These are phyloP conservation scores for Flammula alnicola DNA, from an alignment of 1,284 basidiomycete species.

Conservation along the genomic window DNA sequence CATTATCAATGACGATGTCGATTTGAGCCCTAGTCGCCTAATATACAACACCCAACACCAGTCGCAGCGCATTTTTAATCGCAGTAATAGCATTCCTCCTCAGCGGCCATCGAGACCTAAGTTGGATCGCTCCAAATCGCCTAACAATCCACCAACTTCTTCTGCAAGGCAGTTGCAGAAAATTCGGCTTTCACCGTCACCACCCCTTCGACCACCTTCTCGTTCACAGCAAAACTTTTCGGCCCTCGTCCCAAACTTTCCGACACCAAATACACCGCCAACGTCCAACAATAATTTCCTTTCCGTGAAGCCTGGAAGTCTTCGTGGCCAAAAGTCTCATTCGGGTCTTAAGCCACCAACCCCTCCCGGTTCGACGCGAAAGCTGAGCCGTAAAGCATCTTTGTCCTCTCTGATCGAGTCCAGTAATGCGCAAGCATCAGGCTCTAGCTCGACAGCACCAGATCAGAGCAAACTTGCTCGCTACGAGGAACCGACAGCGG, in stretches of 20 bases:
- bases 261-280: slow-evolving; percentile 30
- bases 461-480: slow-evolving; percentile 43
- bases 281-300: slow-evolving; percentile 59
- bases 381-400: slow-evolving; percentile 74
- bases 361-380: slow-evolving; percentile 60
- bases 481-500: slow-evolving; percentile 78
- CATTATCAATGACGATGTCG: slow-evolving; percentile 78
- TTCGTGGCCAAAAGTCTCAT: slow-evolving; percentile 81
- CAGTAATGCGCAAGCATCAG: slow-evolving; percentile 57
- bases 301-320: slow-evolving; percentile 66
- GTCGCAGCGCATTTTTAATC: slow-evolving; percentile 46
- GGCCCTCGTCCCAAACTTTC: slow-evolving; percentile 52
- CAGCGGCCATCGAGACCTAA: slow-evolving; percentile 61
- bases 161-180: slow-evolving; percentile 70
- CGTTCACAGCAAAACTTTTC: slow-evolving; percentile 68
- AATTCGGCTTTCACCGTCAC: slow-evolving; percentile 67
- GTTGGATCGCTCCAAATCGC: slow-evolving; percentile 70
- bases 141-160: slow-evolving; percentile 65
- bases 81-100: slow-evolving; percentile 63
- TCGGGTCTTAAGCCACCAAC: slow-evolving; percentile 75
- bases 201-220: slow-evolving; percentile 53
- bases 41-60: slow-evolving; percentile 57
- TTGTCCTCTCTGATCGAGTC: slow-evolving; percentile 73
- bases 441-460: slow-evolving; percentile 49
- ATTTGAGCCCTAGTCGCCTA: slow-evolving; percentile 77